Base-by-base conservation (phyloP, 2,329 filamentous ascomycete species). In the Sclerotinia glacialis region DNA sequence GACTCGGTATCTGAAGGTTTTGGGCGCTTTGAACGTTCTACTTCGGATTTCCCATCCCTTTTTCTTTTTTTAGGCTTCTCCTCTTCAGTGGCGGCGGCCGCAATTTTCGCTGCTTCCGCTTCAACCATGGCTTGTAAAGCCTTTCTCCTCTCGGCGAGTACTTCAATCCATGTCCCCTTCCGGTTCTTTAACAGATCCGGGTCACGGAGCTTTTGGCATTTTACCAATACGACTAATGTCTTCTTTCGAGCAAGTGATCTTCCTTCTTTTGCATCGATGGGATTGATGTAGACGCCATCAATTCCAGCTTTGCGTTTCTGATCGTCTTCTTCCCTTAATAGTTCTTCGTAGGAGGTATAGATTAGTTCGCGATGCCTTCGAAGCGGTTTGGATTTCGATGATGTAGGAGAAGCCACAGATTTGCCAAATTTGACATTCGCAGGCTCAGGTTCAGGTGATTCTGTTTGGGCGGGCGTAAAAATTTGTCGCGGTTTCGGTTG, bases 181-280 rank as follows among this genome's bases (percentile, higher is more conserved):
- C 67, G 64, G 37, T 62, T 54, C 23, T 64, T 65, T 7, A 72
- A 46, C 52, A 67, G 70, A 14, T 65, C 28, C 21, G 68, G 65
- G 53, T 71, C 53, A 31, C 73, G 74, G 34, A 78, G 68, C 55
- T 74, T 74, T 12, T 73, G 69, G 0, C 71, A 74, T 47, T 69
- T 74, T 54, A 78, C 76, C 3, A 76, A 68, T 2, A 76, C 67
- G 31, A 78, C 73, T 6, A 74, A 59, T 14, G 75, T 75, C 71
- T 77, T 74, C 68, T 72, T 74, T 37, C 58, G 44, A 61, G 58
- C 44, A 23, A 61, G n/a, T 72, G 72, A 16, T 76, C 74, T 5
- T 78, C 77, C 31, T 70, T 73, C 23, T 65, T 16, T 47, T 18
- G 67, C 58, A 46, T 60, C 65, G 53, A 56, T 37, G 8, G 67